These are phyloP conservation scores for Umbellularia californica DNA, from an alignment of 164 flowering plant species.

Conservation along the genomic window DNA sequence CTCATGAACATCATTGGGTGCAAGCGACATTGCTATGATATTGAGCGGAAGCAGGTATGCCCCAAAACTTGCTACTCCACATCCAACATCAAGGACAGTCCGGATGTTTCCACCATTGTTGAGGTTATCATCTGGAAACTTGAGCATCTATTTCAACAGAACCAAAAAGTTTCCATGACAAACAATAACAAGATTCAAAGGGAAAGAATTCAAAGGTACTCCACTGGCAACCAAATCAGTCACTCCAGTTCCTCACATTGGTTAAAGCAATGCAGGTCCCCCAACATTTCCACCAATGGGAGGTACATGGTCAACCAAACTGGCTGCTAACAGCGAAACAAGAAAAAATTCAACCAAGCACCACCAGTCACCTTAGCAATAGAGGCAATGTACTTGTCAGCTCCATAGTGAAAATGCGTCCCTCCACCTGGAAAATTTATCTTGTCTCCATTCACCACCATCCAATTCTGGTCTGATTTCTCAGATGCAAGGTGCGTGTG, in stretches of 20 bases:
- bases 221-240: not conserved
- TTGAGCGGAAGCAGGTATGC: slow-evolving; percentile 62
- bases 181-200: not conserved
- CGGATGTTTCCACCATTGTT: slow-evolving; percentile 65
- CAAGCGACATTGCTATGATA: slow-evolving; percentile 71
- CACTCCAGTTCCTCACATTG: not conserved
- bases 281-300: not conserved
- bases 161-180: not conserved
- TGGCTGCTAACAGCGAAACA: not conserved
- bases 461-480: slow-evolving; percentile 89
- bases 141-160: slow-evolving; percentile 59
- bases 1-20: slow-evolving; percentile 78
- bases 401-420: slow-evolving; percentile 82
- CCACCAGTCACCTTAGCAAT: slow-evolving; percentile 49
- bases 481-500: slow-evolving; percentile 79
- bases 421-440: slow-evolving; percentile 90
- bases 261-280: not conserved
- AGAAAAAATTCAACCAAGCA: not conserved
- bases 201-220: not conserved
- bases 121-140: slow-evolving; percentile 63
- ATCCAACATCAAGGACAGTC: slow-evolving; percentile 75
- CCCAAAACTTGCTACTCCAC: slow-evolving; percentile 89
- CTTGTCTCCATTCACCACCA: slow-evolving; percentile 81
- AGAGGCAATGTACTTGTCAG: slow-evolving; percentile 66
- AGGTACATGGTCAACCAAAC: not conserved